phyloP scores from a whole-genome alignment of 2,329 filamentous ascomycete species.

The Stachybotrys echinatus region DNA sequence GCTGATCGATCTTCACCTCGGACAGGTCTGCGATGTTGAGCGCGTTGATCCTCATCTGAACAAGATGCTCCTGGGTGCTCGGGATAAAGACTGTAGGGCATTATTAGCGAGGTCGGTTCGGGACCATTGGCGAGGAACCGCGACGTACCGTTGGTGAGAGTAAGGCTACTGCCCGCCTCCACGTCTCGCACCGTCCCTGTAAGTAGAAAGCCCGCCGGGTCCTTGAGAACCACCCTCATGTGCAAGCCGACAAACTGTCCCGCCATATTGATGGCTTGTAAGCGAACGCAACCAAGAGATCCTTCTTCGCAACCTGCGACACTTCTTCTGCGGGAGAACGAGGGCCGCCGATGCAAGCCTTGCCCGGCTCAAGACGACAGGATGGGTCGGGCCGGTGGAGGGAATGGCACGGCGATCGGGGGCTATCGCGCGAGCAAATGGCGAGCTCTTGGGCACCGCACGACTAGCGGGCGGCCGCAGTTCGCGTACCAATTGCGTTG shows the following conservation, averaged over 20 bases:
- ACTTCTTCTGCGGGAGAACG: too few relatives aligned
- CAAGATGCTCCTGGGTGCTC: slow-evolving; percentile 34
- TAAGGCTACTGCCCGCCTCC: slow-evolving; percentile 60
- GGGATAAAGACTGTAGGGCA: slow-evolving; percentile 29
- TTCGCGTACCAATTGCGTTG: background rate
- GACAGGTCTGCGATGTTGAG: slow-evolving; percentile 39
- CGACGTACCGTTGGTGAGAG: slow-evolving; percentile 66
- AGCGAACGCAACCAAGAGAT: background rate
- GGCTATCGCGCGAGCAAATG: too few relatives aligned
- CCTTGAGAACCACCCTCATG: slow-evolving; percentile 66
- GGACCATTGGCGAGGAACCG: slow-evolving; percentile 7
- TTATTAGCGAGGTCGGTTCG: background rate
- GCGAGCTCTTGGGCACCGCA: too few relatives aligned
- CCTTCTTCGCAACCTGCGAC: too few relatives aligned
- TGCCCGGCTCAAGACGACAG: too few relatives aligned
- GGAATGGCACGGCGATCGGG: too few relatives aligned
- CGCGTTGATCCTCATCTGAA: slow-evolving; percentile 40
- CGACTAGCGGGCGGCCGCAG: background rate
- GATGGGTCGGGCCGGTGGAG: too few relatives aligned
- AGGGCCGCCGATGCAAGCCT: too few relatives aligned
- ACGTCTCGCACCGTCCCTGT: slow-evolving; percentile 68
- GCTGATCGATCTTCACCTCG: slow-evolving; percentile 27
- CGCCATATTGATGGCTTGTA: slow-evolving; percentile 32
- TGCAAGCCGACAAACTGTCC: slow-evolving; percentile 69
- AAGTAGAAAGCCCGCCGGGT: slow-evolving; percentile 58